Evolutionary conservation across 495 filamentous ascomycete genomes (phyloP), one percentile per base, ranked within the genome.

Genomic region (Glarea lozoyensis): DNA sequence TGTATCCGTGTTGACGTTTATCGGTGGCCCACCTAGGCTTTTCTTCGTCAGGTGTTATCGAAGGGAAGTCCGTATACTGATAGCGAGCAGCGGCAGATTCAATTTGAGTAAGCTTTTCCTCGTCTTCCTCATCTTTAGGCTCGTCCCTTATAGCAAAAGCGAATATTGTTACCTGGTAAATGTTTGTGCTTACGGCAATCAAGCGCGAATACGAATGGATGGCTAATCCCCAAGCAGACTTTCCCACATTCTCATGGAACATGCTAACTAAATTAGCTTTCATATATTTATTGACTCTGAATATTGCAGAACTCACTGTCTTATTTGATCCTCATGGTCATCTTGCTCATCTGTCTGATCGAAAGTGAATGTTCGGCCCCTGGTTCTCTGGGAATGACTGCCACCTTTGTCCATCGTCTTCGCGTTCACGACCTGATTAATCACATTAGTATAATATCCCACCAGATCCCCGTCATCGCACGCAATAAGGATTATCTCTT

Each of bases 381-480:
- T n/a, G n/a, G n/a, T n/a, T n/a, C n/a, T n/a, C n/a, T n/a, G n/a
- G n/a, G n/a, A n/a, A n/a, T n/a, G n/a, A n/a, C n/a, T n/a, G n/a
- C n/a, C n/a, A n/a, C n/a, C n/a, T n/a, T n/a, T n/a, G n/a, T n/a
- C n/a, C n/a, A n/a, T n/a, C n/a, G n/a, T n/a, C n/a, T n/a, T n/a
- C n/a, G 32, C 15, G 9, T 35, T 23, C 6, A 40, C n/a, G n/a
- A n/a, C 12, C n/a, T 41, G 16, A n/a, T 29, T n/a, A n/a, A 56
- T 30, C n/a, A 37, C 7, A 35, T 57, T 70, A 1, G 81, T 83
- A 48, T 84, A 79, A 59, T 89, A 94, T 3, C 77, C 88, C 25
- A 83, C 72, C 9, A 93, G 79, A 60, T 98, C 90, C 4, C 92
- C 92, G 49, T 95, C 88, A 52, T 96, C 92, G 43, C 80, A 88